These are phyloP conservation scores for Pyrenochaeta sp. DNA, from an alignment of 2,329 filamentous ascomycete genomes.

Conservation along the genomic window DNA sequence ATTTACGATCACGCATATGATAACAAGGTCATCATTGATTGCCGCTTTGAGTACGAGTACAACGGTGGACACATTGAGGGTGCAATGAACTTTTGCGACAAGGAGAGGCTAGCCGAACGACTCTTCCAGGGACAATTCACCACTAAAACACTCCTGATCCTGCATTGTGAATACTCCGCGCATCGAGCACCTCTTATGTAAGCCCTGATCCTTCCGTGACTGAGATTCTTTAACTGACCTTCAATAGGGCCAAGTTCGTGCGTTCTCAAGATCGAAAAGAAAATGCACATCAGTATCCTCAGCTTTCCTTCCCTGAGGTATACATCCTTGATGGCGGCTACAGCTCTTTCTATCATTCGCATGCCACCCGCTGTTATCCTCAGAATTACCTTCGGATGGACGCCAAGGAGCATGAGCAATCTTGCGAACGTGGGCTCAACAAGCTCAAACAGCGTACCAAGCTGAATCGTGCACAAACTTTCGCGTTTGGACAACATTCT, in stretches of 20 bases:
- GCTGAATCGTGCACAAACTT: conserved; percentile 87
- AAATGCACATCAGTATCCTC: conserved; percentile 87
- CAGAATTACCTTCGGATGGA: conserved; percentile 98
- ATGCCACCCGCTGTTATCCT: conserved; percentile 83
- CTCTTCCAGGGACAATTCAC: conserved; percentile 72
- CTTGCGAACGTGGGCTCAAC: conserved; percentile 93
- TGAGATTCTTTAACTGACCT: conserved; percentile 22
- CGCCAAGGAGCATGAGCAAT: conserved; percentile 86
- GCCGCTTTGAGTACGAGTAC: conserved; percentile 98
- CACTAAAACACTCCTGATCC: conserved; percentile 81
- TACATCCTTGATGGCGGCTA: conserved; percentile 98
- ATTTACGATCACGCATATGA: conserved; percentile 79
- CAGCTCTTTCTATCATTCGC: conserved; percentile 85
- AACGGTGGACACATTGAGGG: conserved; percentile 93
- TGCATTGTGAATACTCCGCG: conserved; percentile 98
- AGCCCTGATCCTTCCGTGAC: conserved; percentile 22
- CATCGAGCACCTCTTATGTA: conserved; percentile 93
- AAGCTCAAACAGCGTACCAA: conserved; percentile 90
- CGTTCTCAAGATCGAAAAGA: conserved; percentile 85
- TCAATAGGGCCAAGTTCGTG: conserved; percentile 76
- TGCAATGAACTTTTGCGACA: conserved; percentile 96
- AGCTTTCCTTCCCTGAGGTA: conserved; percentile 92
- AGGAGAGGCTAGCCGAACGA: conserved; percentile 80
- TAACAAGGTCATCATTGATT: conserved; percentile 88
- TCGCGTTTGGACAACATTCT: conserved; percentile 83